Evolutionary conservation across 129 eudicot species (phyloP).

Genomic region (Centaurea solstitialis): DNA sequence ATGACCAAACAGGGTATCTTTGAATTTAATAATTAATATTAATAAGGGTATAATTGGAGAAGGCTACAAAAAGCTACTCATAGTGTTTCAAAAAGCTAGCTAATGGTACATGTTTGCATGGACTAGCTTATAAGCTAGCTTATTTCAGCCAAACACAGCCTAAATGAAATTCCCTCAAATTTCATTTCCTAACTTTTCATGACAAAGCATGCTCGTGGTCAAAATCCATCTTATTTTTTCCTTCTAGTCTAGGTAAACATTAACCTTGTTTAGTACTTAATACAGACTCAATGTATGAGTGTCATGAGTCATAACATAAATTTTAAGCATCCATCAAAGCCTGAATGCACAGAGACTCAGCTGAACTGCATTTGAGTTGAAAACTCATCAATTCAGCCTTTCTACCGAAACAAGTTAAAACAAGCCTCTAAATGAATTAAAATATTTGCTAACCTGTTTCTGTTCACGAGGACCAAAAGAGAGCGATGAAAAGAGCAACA

Average conservation of each 20-base stretch:
- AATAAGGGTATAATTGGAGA: too few species aligned
- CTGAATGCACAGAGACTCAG: not conserved
- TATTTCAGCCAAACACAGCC: too few species aligned
- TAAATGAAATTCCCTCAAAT: not conserved
- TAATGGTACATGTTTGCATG: too few species aligned
- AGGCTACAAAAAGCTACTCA: too few species aligned
- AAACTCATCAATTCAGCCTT: not conserved
- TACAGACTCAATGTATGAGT: not conserved
- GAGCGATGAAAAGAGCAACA: conserved; percentile 56
- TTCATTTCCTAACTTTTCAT: not conserved
- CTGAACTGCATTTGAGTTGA: not conserved
- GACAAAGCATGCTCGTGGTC: too few species aligned
- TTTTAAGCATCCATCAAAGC: not conserved
- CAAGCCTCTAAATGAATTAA: not conserved
- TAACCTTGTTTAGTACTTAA: not conserved
- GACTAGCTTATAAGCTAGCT: too few species aligned
- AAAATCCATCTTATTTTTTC: not conserved
- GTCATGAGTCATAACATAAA: not conserved
- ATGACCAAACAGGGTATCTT: too few species aligned
- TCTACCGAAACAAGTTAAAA: conserved; percentile 1
- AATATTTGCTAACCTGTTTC: conserved; percentile 56
- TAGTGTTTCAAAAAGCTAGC: too few species aligned
- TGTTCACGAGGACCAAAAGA: conserved; percentile 63
- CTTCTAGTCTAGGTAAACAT: not conserved
- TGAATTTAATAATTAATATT: too few species aligned